phyloP scores from a whole-genome alignment of 2,329 filamentous ascomycete species.

The Fusarium sp. region DNA sequence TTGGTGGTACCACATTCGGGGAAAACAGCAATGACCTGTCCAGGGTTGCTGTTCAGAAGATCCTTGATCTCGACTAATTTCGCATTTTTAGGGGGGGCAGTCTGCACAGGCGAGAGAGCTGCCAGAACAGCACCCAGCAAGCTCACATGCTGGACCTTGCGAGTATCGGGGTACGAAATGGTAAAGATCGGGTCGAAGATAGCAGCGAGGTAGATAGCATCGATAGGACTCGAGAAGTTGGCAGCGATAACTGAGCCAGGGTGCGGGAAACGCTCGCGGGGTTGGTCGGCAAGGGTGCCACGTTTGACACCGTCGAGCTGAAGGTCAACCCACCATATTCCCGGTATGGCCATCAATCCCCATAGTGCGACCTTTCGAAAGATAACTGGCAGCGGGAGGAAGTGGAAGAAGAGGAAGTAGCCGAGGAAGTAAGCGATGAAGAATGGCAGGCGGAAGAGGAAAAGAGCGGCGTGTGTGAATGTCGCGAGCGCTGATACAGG shows the following conservation, averaged over 20 bases:
- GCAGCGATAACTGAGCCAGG: slow-evolving; percentile 86
- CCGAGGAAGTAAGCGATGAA: slow-evolving; percentile 73
- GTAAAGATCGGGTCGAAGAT: slow-evolving; percentile 98
- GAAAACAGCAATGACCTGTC: slow-evolving; percentile 84
- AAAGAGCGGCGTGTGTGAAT: slow-evolving; percentile 76
- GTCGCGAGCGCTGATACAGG: slow-evolving; percentile 71
- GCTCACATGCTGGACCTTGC: slow-evolving; percentile 79
- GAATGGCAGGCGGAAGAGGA: slow-evolving; percentile 82
- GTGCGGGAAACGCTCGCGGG: slow-evolving; percentile 78
- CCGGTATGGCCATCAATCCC: slow-evolving; percentile 86
- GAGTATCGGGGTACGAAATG: slow-evolving; percentile 78
- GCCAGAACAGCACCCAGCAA: slow-evolving; percentile 79
- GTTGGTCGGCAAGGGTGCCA: slow-evolving; percentile 83
- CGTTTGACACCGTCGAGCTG: slow-evolving; percentile 96
- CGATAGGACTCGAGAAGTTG: slow-evolving; percentile 91
- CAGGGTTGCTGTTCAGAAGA: slow-evolving; percentile 74
- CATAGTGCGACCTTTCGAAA: slow-evolving; percentile 87
- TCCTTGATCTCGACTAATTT: slow-evolving; percentile 69
- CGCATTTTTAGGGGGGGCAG: slow-evolving; percentile 56
- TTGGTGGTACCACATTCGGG: slow-evolving; percentile 96
- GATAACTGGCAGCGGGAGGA: slow-evolving; percentile 72
- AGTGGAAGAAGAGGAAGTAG: slow-evolving; percentile 86
- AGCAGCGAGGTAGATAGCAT: slow-evolving; percentile 91
- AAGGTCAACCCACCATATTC: slow-evolving; percentile 98
- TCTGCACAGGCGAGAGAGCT: slow-evolving; percentile 71